phyloP scores from a whole-genome alignment of 805 yeast species.

The Ogataea pilisensis region DNA sequence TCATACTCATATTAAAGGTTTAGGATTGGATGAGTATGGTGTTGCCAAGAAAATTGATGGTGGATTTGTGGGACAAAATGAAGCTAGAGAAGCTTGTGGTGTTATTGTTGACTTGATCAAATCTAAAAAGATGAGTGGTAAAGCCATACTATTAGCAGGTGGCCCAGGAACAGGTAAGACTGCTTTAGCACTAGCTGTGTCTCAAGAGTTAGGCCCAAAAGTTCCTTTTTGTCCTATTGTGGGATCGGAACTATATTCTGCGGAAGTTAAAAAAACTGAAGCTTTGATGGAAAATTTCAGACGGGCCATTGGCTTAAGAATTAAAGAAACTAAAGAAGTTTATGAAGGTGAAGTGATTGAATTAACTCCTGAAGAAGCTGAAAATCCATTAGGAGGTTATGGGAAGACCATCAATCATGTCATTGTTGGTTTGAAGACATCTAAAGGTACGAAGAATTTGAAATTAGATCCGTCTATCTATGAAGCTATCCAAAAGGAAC shows the following conservation, averaged over 20 bases:
- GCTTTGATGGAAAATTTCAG: slow-evolving; percentile 95
- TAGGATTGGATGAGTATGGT: slow-evolving; percentile 91
- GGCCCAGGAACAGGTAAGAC: slow-evolving; percentile 99
- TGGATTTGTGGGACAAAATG: slow-evolving; percentile 97
- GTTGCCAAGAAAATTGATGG: slow-evolving; percentile 78
- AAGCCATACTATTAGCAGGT: slow-evolving; percentile 94
- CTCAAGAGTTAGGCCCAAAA: slow-evolving; percentile 65
- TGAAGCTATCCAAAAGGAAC: slow-evolving; percentile 91
- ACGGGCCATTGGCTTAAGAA: slow-evolving; percentile 90
- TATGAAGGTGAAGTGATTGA: slow-evolving; percentile 99
- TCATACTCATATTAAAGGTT: slow-evolving; percentile 96
- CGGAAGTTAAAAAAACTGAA: slow-evolving; percentile 93
- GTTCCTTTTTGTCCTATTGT: slow-evolving; percentile 96
- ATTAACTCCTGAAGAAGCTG: slow-evolving; percentile 76
- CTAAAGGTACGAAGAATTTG: slow-evolving; percentile 93
- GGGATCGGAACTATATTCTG: slow-evolving; percentile 88
- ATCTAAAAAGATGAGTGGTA: slow-evolving; percentile 92
- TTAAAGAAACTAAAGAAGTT: slow-evolving; percentile 94
- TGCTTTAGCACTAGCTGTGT: slow-evolving; percentile 92
- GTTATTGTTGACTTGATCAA: slow-evolving; percentile 89
- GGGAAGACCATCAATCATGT: slow-evolving; percentile 61
- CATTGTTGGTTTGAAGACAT: slow-evolving; percentile 91
- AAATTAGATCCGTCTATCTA: slow-evolving; percentile 99
- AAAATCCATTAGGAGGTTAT: slow-evolving; percentile 96
- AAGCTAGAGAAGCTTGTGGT: slow-evolving; percentile 96